These are phyloP conservation scores for Ceratobasidium sp. DNA, from an alignment of 1,284 basidiomycete species.

Conservation along the genomic window DNA sequence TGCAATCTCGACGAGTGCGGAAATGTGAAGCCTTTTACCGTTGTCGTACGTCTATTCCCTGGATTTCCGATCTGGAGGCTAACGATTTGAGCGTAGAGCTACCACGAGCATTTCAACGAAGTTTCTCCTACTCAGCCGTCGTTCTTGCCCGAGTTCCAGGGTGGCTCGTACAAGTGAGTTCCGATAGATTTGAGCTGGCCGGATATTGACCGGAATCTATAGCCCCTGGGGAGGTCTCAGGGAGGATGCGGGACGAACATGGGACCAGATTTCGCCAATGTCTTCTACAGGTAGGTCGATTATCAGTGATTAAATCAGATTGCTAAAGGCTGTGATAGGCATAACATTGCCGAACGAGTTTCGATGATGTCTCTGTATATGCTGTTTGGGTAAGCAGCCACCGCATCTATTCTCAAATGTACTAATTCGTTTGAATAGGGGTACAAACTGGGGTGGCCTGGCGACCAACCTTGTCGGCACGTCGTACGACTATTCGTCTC, in stretches of 20 bases:
- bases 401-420: background rate
- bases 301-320: background rate
- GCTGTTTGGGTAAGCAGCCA: constrained; percentile 23
- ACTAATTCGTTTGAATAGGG: background rate
- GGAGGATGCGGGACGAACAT: constrained; percentile 35
- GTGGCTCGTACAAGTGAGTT: constrained; percentile 38
- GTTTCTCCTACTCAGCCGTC: constrained; percentile 38
- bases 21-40: constrained; percentile 33
- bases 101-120: constrained; percentile 32
- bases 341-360: constrained; percentile 39
- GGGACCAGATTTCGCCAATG: constrained; percentile 37
- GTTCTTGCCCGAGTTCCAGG: constrained; percentile 39
- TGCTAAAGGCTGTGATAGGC: background rate
- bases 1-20: constrained; percentile 38
- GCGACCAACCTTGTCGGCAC: constrained; percentile 37
- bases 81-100: background rate
- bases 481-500: constrained; percentile 38
- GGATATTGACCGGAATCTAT: background rate
- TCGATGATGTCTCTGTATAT: constrained; percentile 38
- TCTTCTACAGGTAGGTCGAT: constrained; percentile 33
- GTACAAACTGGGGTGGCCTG: constrained; percentile 39
- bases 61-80: background rate
- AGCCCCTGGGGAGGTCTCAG: constrained; percentile 38
- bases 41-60: constrained; percentile 20
- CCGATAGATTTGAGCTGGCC: background rate